Percentiles rank a stretch among this genome's conserved stretches.
phyloP scores from a whole-genome alignment of 2,329 filamentous ascomycete genomes.

The Lachnellula subtilissima region DNA sequence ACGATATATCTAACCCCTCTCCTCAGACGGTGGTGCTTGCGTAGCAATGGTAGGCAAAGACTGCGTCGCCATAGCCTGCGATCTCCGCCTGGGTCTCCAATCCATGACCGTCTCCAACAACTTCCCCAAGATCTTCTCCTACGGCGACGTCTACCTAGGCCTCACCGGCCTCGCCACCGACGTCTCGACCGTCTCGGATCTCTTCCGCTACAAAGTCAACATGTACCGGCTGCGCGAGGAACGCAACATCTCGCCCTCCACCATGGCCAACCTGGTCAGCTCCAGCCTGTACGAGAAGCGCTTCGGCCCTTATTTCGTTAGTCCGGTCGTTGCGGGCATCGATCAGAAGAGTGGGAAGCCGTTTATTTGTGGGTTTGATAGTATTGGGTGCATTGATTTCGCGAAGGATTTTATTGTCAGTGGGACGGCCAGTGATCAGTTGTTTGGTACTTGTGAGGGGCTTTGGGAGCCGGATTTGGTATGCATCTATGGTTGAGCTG shows the following conservation, averaged over 20 bases:
- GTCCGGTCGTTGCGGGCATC: conserved; percentile 88
- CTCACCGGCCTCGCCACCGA: conserved; percentile 96
- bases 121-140: conserved; percentile 99
- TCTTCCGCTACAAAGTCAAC: conserved; percentile 99
- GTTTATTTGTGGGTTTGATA: conserved; percentile 98
- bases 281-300: conserved; percentile 88
- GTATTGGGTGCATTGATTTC: conserved; percentile 98
- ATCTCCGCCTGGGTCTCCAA: conserved; percentile 95
- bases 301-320: conserved; percentile 96
- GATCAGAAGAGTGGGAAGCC: conserved; percentile 91
- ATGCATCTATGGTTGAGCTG: conserved; percentile 26
- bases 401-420: conserved; percentile 99
- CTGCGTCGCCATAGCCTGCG: conserved; percentile 98
- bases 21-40: conserved; percentile 77
- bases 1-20: conserved; percentile 20
- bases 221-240: conserved; percentile 99
- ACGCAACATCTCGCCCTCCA: conserved; percentile 88
- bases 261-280: conserved; percentile 93
- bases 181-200: conserved; percentile 87
- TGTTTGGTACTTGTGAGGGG: conserved; percentile 98
- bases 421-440: conserved; percentile 91
- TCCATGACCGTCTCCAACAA: conserved; percentile 97
- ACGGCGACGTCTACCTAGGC: conserved; percentile 91
- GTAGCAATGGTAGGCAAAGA: conserved; percentile 99
- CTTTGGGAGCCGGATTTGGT: conserved; percentile 98